Conservation (phyloP, 441 rosid species). For the Adansonia grandidieri region DNA sequence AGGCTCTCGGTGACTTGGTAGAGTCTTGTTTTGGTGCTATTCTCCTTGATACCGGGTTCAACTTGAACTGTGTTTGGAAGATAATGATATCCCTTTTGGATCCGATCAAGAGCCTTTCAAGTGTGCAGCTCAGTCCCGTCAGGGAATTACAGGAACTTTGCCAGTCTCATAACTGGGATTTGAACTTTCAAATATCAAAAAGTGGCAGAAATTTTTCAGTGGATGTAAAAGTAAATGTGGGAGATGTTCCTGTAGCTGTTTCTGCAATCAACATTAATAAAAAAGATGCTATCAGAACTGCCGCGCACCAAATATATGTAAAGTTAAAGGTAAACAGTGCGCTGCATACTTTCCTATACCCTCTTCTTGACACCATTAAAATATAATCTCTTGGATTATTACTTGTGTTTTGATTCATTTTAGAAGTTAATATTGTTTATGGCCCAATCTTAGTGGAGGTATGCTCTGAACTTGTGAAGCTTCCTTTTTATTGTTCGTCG, state of each 20-base stretch:
- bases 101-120: constrained; percentile 63
- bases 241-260: constrained; percentile 43
- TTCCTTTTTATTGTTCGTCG: constrained; percentile 17
- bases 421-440: background rate
- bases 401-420: background rate
- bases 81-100: constrained; percentile 72
- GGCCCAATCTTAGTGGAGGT: background rate
- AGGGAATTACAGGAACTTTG: constrained; percentile 80
- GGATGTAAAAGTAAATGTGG: constrained; percentile 54
- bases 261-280: constrained; percentile 59
- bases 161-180: constrained; percentile 63
- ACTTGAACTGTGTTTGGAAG: constrained; percentile 74
- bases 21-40: constrained; percentile 89
- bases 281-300: constrained; percentile 65
- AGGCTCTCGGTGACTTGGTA: constrained; percentile 95
- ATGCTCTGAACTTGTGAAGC: background rate
- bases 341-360: constrained; percentile 7
- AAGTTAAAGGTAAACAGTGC: constrained; percentile 66
- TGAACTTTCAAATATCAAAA: constrained; percentile 39
- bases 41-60: constrained; percentile 80
- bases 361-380: constrained; percentile 21
- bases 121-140: constrained; percentile 65
- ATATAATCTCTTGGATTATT: constrained; percentile 7
- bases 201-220: constrained; percentile 51
- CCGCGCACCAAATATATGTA: constrained; percentile 53